phyloP scores from a whole-genome alignment of 306 rosid genomes.

The Urtica urens region DNA sequence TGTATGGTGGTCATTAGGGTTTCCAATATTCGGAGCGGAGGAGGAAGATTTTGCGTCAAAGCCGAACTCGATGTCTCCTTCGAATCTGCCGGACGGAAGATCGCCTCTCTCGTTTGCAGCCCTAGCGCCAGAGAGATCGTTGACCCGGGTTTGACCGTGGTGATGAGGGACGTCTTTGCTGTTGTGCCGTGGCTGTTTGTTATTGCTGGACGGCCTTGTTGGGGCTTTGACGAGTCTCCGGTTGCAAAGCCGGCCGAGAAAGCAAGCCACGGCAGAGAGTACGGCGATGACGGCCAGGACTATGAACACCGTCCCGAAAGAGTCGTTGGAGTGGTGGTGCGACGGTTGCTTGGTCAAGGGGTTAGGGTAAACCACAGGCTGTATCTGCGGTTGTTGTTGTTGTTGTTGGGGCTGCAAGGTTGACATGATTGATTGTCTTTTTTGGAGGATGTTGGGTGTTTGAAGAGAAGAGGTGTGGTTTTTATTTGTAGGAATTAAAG shows the following conservation, averaged over 20 bases:
- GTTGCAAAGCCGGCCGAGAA: slow-evolving; percentile 67
- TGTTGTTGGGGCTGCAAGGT: slow-evolving; percentile 40
- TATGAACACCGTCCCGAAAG: slow-evolving; percentile 79
- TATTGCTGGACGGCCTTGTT: slow-evolving; percentile 18
- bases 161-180: background rate
- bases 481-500: slow-evolving; percentile 11
- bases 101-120: too few species aligned
- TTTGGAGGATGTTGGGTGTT: slow-evolving; percentile 4
- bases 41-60: slow-evolving; percentile 23
- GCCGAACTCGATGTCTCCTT: slow-evolving; percentile 37
- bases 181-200: background rate
- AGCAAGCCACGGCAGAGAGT: slow-evolving; percentile 61
- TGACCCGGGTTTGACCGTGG: background rate
- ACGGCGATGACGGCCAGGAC: slow-evolving; percentile 65
- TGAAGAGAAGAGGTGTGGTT: slow-evolving; percentile 9
- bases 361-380: slow-evolving; percentile 52
- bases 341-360: slow-evolving; percentile 32
- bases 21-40: slow-evolving; percentile 14
- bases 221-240: slow-evolving; percentile 16
- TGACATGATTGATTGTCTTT: slow-evolving; percentile 26
- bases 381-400: slow-evolving; percentile 30
- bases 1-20: too few species aligned
- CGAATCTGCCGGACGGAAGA: too few species aligned
- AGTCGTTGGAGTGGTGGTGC: slow-evolving; percentile 62
- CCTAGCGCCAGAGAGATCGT: background rate